Base-by-base conservation (phyloP, 2,329 filamentous ascomycete genomes). In the Elsinoe ampelina region DNA sequence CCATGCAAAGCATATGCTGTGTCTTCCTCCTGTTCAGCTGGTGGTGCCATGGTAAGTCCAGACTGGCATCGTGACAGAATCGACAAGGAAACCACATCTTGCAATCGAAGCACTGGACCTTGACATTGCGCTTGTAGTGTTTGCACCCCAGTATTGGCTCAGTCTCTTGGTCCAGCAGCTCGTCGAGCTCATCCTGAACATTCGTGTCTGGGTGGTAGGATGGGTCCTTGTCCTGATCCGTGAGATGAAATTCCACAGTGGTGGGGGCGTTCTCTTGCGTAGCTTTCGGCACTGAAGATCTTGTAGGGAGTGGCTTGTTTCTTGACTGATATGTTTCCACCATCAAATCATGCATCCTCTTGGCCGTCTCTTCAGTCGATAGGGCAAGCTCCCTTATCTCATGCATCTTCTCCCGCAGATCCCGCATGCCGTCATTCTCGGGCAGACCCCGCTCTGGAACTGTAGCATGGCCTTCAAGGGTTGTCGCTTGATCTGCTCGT, bases 1-100 rank as follows among this genome's bases (percentile, higher is more conserved):
- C 77, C 93, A 98, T 98, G 70, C 93, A 98, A 5, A 98, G 80
- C 93, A 98, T 98, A 65, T 96, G 86, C 70, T 85, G 86, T 6
- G 92, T 98, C 64, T 88, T 86, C 63, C 84, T 85, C 54, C 93
- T 83, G 63, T 91, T 82, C 57, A 98, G 76, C 59, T 75, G 77
- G 54, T 71, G 69, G 5, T 61, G 61, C 45, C 69, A 71, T 0
- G 69, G 68, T 5, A 71, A 58, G 32, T 66, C 63, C 69, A 95
- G 89, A 63, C 89, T 83, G 65, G 96, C 89, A 68, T 98, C 90
- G 67, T 98, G 93, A 67, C 93, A 98, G 67, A 97, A 86, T 15
- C 93, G 85, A 69, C 93, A 98, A 0, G 92, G 88, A 67, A 96
- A 95, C 93, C 93, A 98, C 65, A 81, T 85, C 64, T 85, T 82